These are phyloP conservation scores for Physocladia obscura DNA, from an alignment of 192 early-diverging fungal genomes.

Conservation along the genomic window DNA sequence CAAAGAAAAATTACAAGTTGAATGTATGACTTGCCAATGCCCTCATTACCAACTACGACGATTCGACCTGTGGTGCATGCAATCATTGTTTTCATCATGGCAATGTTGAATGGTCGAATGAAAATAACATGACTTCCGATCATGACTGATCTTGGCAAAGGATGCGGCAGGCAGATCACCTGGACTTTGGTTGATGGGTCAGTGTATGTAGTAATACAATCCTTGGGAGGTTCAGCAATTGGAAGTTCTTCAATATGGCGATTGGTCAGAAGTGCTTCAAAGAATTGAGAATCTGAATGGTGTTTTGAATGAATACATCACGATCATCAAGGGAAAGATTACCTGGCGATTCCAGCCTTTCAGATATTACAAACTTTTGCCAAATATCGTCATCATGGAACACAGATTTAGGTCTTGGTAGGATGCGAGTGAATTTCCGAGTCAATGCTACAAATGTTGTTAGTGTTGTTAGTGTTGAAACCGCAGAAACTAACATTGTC, in stretches of 20 bases:
- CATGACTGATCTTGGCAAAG: background rate
- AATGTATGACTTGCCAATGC: constrained; percentile 1
- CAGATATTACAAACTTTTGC: too few species aligned
- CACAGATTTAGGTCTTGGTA: too few species aligned
- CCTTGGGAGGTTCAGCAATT: background rate
- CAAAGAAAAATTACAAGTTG: background rate
- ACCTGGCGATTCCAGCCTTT: too few species aligned
- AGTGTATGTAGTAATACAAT: background rate
- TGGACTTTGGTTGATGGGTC: constrained; percentile 1
- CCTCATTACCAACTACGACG: background rate
- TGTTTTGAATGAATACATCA: too few species aligned
- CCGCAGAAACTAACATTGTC: too few species aligned
- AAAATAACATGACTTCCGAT: constrained; percentile 8
- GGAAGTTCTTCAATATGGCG: background rate
- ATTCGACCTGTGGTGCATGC: background rate
- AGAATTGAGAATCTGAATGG: too few species aligned
- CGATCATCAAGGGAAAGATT: too few species aligned
- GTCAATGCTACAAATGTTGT: too few species aligned
- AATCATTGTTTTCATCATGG: background rate
- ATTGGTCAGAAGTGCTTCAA: too few species aligned
- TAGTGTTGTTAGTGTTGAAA: too few species aligned
- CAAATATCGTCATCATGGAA: too few species aligned
- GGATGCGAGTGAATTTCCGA: too few species aligned
- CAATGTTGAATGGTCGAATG: background rate
- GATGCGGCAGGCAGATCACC: background rate